Conservation (phyloP, 73 alveolate species). For the Paramecium biaurelia region DNA sequence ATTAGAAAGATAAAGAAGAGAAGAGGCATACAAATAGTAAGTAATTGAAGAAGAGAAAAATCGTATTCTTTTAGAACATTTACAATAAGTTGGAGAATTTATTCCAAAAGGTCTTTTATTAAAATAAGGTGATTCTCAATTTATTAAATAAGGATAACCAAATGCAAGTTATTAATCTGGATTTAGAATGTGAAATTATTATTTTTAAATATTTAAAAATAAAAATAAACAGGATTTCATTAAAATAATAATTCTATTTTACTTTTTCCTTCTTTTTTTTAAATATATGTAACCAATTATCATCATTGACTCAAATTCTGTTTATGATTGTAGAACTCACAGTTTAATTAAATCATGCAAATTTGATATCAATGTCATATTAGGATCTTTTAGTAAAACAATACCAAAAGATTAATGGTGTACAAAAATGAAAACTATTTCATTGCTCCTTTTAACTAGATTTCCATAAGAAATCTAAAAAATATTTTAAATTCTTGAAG, state of each 20-base stretch:
- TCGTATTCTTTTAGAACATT: slow-evolving; percentile 48
- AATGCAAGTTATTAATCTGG: slow-evolving; percentile 43
- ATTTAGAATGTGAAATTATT: slow-evolving; percentile 9
- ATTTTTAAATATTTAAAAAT: not conserved
- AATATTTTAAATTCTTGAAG: not conserved
- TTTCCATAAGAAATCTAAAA: not conserved
- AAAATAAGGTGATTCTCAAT: slow-evolving; percentile 53
- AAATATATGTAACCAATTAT: not conserved
- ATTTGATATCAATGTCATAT: not conserved
- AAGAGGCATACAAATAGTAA: slow-evolving; percentile 29
- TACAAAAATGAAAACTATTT: not conserved
- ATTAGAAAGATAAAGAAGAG: slow-evolving; percentile 26
- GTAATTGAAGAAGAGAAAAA: slow-evolving; percentile 52
- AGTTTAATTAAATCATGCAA: not conserved
- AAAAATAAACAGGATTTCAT: not conserved
- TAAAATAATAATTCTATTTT: not conserved
- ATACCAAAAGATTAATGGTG: not conserved
- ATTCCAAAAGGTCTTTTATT: slow-evolving; percentile 62
- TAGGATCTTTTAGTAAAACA: not conserved
- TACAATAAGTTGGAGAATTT: slow-evolving; percentile 57
- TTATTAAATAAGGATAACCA: slow-evolving; percentile 39
- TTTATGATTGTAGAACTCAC: slow-evolving; percentile 7
- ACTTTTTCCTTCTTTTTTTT: not conserved
- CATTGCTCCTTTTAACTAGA: not conserved
- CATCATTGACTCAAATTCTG: not conserved